A percentile compares a stretch with the other conserved stretches of the same genome.
phyloP scores from a whole-genome alignment of 805 yeast species.

The Blastobotrys robertii region DNA sequence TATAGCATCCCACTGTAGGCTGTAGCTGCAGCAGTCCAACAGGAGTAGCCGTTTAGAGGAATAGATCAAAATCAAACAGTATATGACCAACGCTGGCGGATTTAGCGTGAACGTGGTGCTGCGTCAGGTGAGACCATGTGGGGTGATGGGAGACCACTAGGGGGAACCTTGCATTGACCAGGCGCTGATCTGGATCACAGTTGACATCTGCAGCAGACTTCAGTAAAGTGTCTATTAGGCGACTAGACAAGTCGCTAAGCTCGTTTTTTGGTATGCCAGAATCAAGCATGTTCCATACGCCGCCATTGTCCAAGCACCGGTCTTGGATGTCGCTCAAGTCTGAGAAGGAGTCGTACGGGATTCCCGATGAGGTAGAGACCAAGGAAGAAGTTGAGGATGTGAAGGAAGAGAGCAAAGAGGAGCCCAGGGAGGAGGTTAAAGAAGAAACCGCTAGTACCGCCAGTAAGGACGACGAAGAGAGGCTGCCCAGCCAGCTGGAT shows the following conservation, averaged over 20 bases:
- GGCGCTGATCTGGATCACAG: background rate
- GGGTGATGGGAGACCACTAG: background rate
- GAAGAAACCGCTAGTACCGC: background rate
- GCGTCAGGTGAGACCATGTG: background rate
- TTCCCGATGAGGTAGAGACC: background rate
- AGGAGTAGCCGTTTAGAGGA: no score
- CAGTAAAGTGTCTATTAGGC: background rate
- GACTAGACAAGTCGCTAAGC: background rate
- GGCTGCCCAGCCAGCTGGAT: slow-evolving; percentile 14
- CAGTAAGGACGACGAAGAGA: background rate
- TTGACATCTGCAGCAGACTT: background rate
- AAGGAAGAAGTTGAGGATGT: background rate
- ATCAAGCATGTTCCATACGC: slow-evolving; percentile 14
- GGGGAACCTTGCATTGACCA: background rate
- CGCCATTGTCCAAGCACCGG: slow-evolving; percentile 10
- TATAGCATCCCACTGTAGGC: no score
- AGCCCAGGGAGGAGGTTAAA: background rate
- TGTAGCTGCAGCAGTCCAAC: no score
- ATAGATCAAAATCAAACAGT: no score
- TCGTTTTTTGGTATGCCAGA: background rate
- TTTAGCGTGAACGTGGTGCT: background rate
- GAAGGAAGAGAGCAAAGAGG: background rate
- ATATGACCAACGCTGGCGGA: background rate
- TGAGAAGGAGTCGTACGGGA: slow-evolving; percentile 15
- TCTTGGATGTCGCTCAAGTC: slow-evolving; percentile 14